Evolutionary conservation across 2,329 filamentous ascomycete species (phyloP), one percentile per base, ranked within the genome.

Genomic region (Penicillium sp.): DNA sequence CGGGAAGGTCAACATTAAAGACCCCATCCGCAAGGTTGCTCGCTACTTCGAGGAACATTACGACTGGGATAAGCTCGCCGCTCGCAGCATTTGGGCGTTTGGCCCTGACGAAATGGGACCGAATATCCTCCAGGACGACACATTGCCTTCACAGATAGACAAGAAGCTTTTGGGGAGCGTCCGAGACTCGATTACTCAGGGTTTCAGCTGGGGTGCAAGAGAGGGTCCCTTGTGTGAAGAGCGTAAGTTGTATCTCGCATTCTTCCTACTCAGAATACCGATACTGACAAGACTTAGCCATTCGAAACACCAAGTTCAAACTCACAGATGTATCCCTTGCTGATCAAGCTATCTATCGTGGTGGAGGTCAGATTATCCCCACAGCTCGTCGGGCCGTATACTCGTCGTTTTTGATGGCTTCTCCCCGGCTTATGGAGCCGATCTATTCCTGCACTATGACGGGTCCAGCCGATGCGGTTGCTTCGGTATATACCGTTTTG

Each of bases 141-240:
- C 94, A 18, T 80, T 99, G 18, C 92, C 93, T 3, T 90, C 90
- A 23, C 92, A 97, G 74, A 90, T 97, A 58, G 92, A 99, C 77
- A 94, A 95, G 77, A 95, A 93, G 74, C 82, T 92, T 20, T 83
- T 99, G 29, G 87, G 87, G 66, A 89, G 87, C 33, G 93, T 97
- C 43, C 88, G 92, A 65, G 94, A 99, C 71, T 93, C 90, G 7
- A 91, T 99, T 66, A 88, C 90, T 46, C 94, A 99, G 76, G 94
- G 94, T 29, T 99, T 99, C 75, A 92, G 89, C 72, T 99, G 94
- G 94, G 94, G 91, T 48, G 90, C 92, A 29, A 83, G 94, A 60
- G 94, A 99, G 83, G 94, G 94, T 0, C 94, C 94, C 18, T 81
- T 99, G 25, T 97, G 94, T 73, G 94, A 99, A 88, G 94, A 99